Base-by-base conservation (phyloP, 805 yeast genomes). In the Debaryomyces tyrocola region DNA sequence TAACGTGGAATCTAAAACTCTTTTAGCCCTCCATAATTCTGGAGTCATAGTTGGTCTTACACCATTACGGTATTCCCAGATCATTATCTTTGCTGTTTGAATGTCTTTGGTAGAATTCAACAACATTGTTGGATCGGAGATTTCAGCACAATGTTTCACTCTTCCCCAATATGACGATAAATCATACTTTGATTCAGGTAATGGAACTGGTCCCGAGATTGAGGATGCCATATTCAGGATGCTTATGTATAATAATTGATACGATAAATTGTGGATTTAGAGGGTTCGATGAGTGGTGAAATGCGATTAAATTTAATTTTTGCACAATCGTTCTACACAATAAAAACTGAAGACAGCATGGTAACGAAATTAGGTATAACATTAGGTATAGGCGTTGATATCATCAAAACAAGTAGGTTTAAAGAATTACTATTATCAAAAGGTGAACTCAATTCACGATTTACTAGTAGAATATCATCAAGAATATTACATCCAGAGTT, bases 141-240 rank as follows among this genome's bases (percentile, higher is more conserved):
- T 87, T 47, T 86, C 95, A 12, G 96, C 88, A 68, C 96, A 89
- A 65, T 95, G 99, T 63, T 83, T 82, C 40, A 94, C 97, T 58
- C 99, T 81, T 12, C 99, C 99, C 85, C 87, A 79, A 67, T 94
- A 94, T 0, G 96, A 84, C 47, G 78, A 55, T 24, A 94, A 71
- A 64, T 94, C 96, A 67, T 83, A 88, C 47, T 76, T 80, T 17
- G 97, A 90, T 45, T 75, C 82, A 7, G 97, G 97, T 31, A 91
- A 74, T 0, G 86, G 75, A 38, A 87, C 78, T 6, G 87, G 84
- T 12, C 97, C 97, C 8, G 90, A 83, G 35, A 90, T 79, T 4
- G 96, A 83, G 9, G 96, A 87, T 2, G 97, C 96, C 97, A 90
- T 90, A 35, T 7, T 35, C 33, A 28, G 8, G 18, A 14, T 11